phyloP scores from a whole-genome alignment of 768 basidiomycete genomes.

The Suillus subluteus region DNA sequence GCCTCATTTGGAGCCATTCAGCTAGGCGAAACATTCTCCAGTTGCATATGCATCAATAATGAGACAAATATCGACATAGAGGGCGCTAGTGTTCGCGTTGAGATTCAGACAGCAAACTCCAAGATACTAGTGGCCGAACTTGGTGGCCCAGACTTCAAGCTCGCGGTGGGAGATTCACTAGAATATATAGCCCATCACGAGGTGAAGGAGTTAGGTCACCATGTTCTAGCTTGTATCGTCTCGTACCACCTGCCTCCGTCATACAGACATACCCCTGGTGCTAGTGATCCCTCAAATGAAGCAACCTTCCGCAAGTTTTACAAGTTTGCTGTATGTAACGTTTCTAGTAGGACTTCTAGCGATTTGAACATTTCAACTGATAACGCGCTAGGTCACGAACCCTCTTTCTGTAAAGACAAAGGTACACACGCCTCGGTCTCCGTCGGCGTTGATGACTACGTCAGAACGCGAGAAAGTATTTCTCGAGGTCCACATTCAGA shows the following conservation, averaged over 20 bases:
- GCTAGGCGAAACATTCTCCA: conserved; percentile 87
- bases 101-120: conserved; percentile 81
- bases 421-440: conserved; percentile 76
- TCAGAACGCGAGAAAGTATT: conserved; percentile 80
- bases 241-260: conserved; percentile 75
- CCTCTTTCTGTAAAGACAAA: conserved; percentile 96
- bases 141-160: conserved; percentile 52
- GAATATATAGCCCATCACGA: conserved; percentile 80
- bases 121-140: conserved; percentile 68
- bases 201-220: conserved; percentile 92
- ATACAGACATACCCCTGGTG: conserved; percentile 51
- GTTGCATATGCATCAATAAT: conserved; percentile 83
- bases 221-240: conserved; percentile 85
- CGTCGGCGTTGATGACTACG: conserved; percentile 67
- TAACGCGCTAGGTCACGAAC: conserved; percentile 73
- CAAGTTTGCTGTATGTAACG: conserved; percentile 76
- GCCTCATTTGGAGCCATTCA: conserved; percentile 86
- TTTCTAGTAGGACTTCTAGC: neutral
- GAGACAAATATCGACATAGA: conserved; percentile 66
- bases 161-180: conserved; percentile 61
- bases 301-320: conserved; percentile 70
- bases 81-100: conserved; percentile 68
- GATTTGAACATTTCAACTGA: neutral
- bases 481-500: conserved; percentile 92
- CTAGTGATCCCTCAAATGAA: conserved; percentile 55